Evolutionary conservation across 1,284 basidiomycete species (phyloP), one percentile per base, ranked within the genome.

Genomic region (Fomitopsis pinicola): DNA sequence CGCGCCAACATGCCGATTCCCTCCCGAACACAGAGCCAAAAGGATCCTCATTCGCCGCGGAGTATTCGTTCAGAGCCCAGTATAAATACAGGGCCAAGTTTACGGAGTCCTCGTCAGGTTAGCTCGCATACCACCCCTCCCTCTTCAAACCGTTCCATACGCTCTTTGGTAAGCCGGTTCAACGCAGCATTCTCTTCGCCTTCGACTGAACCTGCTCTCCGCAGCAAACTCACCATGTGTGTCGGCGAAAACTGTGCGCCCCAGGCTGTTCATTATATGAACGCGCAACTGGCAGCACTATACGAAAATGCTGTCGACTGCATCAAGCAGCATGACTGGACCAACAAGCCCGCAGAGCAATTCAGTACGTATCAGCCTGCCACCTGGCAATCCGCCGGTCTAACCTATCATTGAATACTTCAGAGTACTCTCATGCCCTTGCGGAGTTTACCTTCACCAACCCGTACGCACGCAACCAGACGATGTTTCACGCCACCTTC

Each of bases 191-290:
- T 10, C 22, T 30, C 12, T 10, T 19, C n/a, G 35, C 36, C 5
- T 33, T 22, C 7, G 0, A 38, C 38, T 42, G 5, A 36, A 3
- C 17, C 10, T 15, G 1, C 7, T 53, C 5, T 19, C 35, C n/a
- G 28, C 19, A 36, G 38, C 44, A 30, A n/a, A 48, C 35, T 50
- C 62, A 64, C 54, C n/a, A 74, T 74, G 73, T 74, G 72, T 56
- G 62, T 69, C 55, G 71, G 68, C 46, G 72, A 71, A 59, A 75
- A 75, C 61, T 64, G 64, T 26, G 73, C 73, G 4, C 64, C 66
- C 12, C 67, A 71, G 44, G 68, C 70, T 4, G 64, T 62, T n/a
- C 69, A 68, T 19, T 75, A 74, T 52, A 64, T 75, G 60, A 73
- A 73, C 60, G 68, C 71, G 5, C 73, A 75, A 59, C 66, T 74